Base-by-base conservation (phyloP, 768 basidiomycete species). In the Flagelloscypha sp. region DNA sequence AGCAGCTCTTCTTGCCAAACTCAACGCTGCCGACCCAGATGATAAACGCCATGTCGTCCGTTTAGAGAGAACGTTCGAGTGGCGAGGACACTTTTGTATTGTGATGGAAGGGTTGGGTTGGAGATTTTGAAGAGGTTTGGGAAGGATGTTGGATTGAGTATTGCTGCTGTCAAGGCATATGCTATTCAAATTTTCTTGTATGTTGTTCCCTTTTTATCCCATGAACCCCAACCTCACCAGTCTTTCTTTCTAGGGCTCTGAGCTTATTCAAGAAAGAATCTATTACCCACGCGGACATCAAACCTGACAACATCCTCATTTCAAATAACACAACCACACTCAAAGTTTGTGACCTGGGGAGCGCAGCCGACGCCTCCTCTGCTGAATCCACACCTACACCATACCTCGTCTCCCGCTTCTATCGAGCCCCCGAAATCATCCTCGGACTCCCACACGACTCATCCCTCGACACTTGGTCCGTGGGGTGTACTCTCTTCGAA, bases 371-470 rank as follows among this genome's bases (percentile, higher is more conserved):
- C 56, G 84, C 82, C 1, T 81, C 81, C 7, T 94, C 97, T 58
- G 90, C 89, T 56, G 95, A 95, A 21, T 92, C 98, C 48, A 97
- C 95, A 6, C 95, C 95, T 7, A n/a, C n/a, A n/a, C n/a, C n/a
- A n/a, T 98, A 99, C 58, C 79, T 99, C 37, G 95, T 98, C 41
- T 90, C 87, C 47, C 71, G 95, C 30, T 99, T 98, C 61, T 98
- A 99, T 55, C 87, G 95, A 28, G 94, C 94, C 2, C 95, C 95
- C 2, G 95, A 99, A 63, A 98, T 99, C 54, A 99, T 84, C 50
- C 73, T 84, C 38, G 82, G 82, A 20, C 63, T 75, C 17, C 79
- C 81, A 0, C 84, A 83, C 47, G 83, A 84, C 55, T 70, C 72
- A 13, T 65, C 79, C 1, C 65, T 84, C 21, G 83, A 84, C 44